Base-by-base conservation (phyloP, 352 stramenopile species). In the Phytophthora fragariaefolia region DNA sequence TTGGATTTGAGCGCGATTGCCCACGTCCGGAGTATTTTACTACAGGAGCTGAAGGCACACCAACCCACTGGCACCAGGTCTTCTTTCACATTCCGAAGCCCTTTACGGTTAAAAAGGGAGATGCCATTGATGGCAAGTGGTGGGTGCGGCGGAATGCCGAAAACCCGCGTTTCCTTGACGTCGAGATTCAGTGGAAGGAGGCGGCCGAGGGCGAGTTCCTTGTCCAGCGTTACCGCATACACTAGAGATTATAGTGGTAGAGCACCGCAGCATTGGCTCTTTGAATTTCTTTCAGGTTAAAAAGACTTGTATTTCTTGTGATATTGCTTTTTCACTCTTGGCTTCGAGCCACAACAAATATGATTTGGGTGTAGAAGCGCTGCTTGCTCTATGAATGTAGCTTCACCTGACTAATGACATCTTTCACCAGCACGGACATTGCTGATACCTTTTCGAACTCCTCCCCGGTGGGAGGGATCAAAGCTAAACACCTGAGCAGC, bases 21-120 rank as follows among this genome's bases (percentile, higher is more conserved):
- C 79, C 88, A 28, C 97, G 96, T 63, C 96, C 97, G 13, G 89
- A 99, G 58, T 96, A 92, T 58, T 99, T 99, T 67, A 98, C 91
- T 3, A 99, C 97, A 4, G 92, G 87, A 38, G 76, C 76, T 13
- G 83, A 95, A 62, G 90, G 79, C 47, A 91, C 85, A 18, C 97
- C 98, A 56, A 99, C 98, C 9, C 98, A 99, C 77, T 99, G 98
- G 98, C 99, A 99, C 74, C 98, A 99, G 70, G 97, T 97, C 13
- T 95, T 98, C n/a, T 98, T 99, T 69, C 98, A 98, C 75, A 57
- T 98, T n/a, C 77, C 84, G 30, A 74, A 90, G 34, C 84, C 91
- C 8, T 86, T 98, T 48, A 63, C 60, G 0, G 87, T 97, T 12
- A 71, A 73, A 38, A 69, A 79, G 20, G 92, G 91, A 24, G 91